A percentile compares a stretch with the other conserved stretches of the same genome.
phyloP scores from a whole-genome alignment of 345 rosid species.

The Gossypium longicalyx region DNA sequence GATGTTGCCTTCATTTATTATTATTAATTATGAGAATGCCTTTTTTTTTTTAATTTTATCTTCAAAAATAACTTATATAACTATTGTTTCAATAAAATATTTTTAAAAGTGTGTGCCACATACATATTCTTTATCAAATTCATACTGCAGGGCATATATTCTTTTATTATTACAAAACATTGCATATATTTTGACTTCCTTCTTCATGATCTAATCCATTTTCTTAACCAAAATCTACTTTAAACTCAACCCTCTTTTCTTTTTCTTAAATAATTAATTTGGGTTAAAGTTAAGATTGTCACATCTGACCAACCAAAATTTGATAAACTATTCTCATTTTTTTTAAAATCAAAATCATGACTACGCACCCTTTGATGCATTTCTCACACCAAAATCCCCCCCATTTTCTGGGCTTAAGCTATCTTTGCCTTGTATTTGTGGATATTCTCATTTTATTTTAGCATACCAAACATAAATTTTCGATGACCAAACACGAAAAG shows the following conservation, averaged over 20 bases:
- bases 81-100: too few relatives aligned
- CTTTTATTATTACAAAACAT: neutral
- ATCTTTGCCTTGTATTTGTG: neutral
- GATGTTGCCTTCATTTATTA: constrained; percentile 13
- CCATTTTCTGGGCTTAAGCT: neutral
- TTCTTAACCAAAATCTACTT: neutral
- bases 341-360: neutral
- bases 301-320: constrained; percentile 5
- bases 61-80: too few relatives aligned
- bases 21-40: neutral
- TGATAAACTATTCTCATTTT: neutral
- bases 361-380: neutral
- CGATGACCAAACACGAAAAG: neutral
- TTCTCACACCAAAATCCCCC: constrained; percentile 3
- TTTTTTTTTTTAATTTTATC: too few relatives aligned
- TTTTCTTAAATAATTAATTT: neutral
- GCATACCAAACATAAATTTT: neutral
- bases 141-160: neutral
- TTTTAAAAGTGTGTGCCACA: too few relatives aligned
- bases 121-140: too few relatives aligned
- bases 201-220: neutral
- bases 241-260: neutral
- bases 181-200: neutral
- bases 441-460: neutral
- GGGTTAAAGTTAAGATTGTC: neutral